phyloP scores from a whole-genome alignment of 208 protist genomes.

The Leishmania aethiopica region DNA sequence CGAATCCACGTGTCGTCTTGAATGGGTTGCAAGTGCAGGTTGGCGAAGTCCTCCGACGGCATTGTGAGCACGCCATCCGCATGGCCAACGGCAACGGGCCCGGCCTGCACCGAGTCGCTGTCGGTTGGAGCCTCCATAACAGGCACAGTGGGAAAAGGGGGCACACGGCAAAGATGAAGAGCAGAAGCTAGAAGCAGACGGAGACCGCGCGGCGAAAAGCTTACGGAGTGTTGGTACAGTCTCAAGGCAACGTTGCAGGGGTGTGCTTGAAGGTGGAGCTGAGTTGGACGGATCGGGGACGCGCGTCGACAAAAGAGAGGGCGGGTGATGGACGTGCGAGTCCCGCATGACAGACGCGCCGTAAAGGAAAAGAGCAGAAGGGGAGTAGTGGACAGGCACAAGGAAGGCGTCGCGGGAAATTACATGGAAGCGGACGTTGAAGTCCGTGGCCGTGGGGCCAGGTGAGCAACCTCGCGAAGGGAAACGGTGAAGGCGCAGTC shows the following conservation, averaged over 20 bases:
- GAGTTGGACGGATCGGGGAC: background rate
- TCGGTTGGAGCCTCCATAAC: conserved; percentile 1
- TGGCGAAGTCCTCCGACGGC: conserved; percentile 69
- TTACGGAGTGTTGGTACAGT: background rate
- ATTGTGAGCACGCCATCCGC: conserved; percentile 40
- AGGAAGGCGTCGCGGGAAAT: background rate
- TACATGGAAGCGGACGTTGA: background rate
- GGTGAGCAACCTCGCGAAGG: background rate
- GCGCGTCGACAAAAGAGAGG: background rate
- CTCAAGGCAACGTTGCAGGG: background rate
- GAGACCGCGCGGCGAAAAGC: background rate
- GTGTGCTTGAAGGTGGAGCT: background rate
- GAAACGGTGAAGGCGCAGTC: background rate
- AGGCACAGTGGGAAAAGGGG: background rate
- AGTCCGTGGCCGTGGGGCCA: background rate
- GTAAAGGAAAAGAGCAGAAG: background rate
- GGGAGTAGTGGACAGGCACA: background rate
- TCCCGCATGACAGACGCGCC: background rate
- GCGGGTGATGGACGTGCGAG: background rate
- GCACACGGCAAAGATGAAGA: background rate
- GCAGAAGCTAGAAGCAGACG: background rate
- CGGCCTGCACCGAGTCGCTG: conserved; percentile 6
- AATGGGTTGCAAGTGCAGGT: conserved; percentile 68
- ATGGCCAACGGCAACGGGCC: background rate
- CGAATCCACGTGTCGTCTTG: conserved; percentile 90